phyloP scores from a whole-genome alignment of 108 stramenopile species.

The Fragilariopsis cylindrus region DNA sequence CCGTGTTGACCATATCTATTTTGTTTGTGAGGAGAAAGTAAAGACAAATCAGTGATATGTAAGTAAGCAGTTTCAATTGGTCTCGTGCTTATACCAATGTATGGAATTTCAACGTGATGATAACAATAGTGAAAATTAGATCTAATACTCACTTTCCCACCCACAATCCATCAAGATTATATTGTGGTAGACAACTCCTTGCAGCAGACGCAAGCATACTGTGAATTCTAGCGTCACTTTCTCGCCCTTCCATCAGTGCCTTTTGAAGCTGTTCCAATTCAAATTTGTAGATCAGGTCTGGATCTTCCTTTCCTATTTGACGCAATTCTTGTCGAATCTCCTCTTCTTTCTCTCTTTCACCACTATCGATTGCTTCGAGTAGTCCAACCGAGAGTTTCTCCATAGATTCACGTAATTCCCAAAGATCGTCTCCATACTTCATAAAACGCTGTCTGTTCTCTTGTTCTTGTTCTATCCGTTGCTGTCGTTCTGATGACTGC shows the following conservation, averaged over 20 bases:
- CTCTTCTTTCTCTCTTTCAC: constrained; percentile 21
- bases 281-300: constrained; percentile 51
- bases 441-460: constrained; percentile 38
- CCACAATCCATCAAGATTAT: constrained; percentile 82
- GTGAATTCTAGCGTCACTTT: constrained; percentile 47
- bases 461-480: constrained; percentile 35
- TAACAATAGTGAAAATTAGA: background rate
- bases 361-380: constrained; percentile 34
- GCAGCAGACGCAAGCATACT: constrained; percentile 37
- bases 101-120: background rate
- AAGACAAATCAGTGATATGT: no score
- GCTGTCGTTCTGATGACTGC: constrained; percentile 29
- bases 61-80: background rate
- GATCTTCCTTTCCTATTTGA: constrained; percentile 42
- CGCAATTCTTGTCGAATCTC: constrained; percentile 43
- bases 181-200: constrained; percentile 60
- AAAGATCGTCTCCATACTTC: constrained; percentile 55
- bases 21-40: no score
- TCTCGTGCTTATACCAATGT: background rate
- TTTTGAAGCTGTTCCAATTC: constrained; percentile 32
- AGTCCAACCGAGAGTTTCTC: constrained; percentile 31
- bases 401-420: constrained; percentile 44
- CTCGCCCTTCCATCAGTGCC: constrained; percentile 42
- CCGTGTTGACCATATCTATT: constrained; percentile 71
- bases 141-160: constrained; percentile 75